Conservation (phyloP, 2,329 filamentous ascomycete genomes). For the Exophiala spinifera region DNA sequence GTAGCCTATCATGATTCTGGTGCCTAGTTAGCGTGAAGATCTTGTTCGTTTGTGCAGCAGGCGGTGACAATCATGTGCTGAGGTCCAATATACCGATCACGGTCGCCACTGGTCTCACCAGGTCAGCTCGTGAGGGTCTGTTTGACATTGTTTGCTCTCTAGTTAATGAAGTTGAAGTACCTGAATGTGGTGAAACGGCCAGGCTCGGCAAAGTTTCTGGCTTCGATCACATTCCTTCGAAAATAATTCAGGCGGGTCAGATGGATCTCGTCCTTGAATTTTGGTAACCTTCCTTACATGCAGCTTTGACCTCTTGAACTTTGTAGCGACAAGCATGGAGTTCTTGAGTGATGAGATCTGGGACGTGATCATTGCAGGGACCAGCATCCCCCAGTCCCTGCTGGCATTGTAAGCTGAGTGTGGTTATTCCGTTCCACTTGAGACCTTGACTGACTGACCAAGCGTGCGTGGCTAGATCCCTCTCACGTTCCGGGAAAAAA, state of each 20-base stretch:
- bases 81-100: no score
- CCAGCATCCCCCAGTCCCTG: constrained; percentile 73
- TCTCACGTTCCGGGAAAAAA: constrained; percentile 88
- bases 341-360: constrained; percentile 69
- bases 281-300: background rate
- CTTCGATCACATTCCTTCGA: no score
- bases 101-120: no score
- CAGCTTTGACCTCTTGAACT: background rate
- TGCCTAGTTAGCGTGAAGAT: no score
- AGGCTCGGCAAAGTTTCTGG: constrained; percentile 7
- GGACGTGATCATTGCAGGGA: constrained; percentile 78
- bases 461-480: constrained; percentile 62
- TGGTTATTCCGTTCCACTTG: constrained; percentile 21
- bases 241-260: no score
- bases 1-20: no score
- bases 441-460: constrained; percentile 70
- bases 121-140: no score
- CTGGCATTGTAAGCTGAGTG: constrained; percentile 63
- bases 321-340: constrained; percentile 57
- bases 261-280: background rate
- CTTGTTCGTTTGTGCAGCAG: no score
- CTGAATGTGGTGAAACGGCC: background rate
- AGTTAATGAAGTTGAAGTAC: no score
- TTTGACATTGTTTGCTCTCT: constrained; percentile 26
- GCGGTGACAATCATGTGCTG: no score